A percentile compares a stretch with the other conserved stretches of the same genome.
These are phyloP conservation scores for Hypoxylon fragiforme DNA, from an alignment of 495 filamentous ascomycete genomes.

Conservation along the genomic window DNA sequence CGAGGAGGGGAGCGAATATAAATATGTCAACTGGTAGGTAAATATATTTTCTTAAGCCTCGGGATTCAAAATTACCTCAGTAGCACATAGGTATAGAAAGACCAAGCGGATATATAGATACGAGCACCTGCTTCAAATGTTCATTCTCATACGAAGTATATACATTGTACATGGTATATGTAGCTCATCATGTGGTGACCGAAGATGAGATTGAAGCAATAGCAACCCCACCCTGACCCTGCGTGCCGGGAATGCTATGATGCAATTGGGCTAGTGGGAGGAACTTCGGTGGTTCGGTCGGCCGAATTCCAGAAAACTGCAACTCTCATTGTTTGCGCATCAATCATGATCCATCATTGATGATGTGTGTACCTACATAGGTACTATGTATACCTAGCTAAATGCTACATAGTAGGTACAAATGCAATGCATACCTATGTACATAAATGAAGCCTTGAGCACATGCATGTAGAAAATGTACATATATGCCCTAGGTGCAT, in stretches of 20 bases:
- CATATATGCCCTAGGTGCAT: no score
- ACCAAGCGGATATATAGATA: conserved; percentile 4
- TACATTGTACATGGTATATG: no score
- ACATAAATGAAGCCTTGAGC: no score
- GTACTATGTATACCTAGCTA: background rate
- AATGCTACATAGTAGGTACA: background rate
- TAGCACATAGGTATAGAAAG: no score
- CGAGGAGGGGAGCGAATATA: no score
- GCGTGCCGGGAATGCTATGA: conserved; percentile 21
- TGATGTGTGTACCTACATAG: background rate
- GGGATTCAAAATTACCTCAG: no score
- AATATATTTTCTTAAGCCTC: no score
- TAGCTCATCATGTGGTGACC: conserved; percentile 16
- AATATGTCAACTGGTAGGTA: background rate
- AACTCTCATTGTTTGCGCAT: no score
- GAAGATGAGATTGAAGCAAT: conserved; percentile 3
- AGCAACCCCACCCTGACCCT: conserved; percentile 17
- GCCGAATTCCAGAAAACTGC: conserved; percentile 18
- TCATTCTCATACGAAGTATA: conserved; percentile 1
- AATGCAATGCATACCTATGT: background rate
- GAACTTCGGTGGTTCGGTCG: conserved; percentile 30
- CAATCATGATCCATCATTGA: background rate
- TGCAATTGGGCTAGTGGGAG: conserved; percentile 24
- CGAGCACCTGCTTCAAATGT: background rate
- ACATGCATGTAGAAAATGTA: no score